Evolutionary conservation across 208 protist genomes (phyloP).

Genomic region (Jaenimonas drosophilae): DNA sequence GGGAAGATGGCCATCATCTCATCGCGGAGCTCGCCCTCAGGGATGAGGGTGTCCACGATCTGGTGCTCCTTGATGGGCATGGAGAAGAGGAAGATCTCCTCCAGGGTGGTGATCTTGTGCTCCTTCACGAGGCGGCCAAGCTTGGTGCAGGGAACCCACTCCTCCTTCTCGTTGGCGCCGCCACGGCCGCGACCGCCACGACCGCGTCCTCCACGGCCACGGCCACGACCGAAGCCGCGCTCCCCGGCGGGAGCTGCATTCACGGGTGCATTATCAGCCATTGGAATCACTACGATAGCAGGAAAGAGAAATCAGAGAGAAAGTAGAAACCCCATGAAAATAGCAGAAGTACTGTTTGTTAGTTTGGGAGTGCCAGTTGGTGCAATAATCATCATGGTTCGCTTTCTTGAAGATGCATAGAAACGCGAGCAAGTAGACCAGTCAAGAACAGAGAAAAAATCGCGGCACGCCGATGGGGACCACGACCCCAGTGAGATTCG

Average conservation of each 20-base stretch:
- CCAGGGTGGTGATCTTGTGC: conserved; percentile 94
- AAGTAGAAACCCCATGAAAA: background rate
- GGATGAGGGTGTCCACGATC: conserved; percentile 98
- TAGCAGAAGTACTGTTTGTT: background rate
- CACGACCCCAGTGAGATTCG: too few species aligned
- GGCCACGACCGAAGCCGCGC: conserved; percentile 53
- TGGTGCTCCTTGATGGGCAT: conserved; percentile 99
- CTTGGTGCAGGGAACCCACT: conserved; percentile 99
- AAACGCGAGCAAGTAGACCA: too few species aligned
- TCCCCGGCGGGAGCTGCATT: conserved; percentile 22
- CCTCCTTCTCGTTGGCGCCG: conserved; percentile 69
- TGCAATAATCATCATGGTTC: too few species aligned
- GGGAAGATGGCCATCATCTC: conserved; percentile 99
- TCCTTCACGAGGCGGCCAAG: conserved; percentile 97
- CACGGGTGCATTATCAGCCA: conserved; percentile 60
- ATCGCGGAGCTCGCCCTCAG: conserved; percentile 66
- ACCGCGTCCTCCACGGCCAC: conserved; percentile 54
- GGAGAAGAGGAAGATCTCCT: conserved; percentile 99
- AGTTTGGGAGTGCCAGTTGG: too few species aligned
- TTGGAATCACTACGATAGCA: conserved; percentile 7
- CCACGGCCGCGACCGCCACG: conserved; percentile 30
- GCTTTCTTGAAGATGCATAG: too few species aligned
- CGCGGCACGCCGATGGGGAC: too few species aligned
- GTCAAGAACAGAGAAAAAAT: too few species aligned
- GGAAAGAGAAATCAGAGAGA: conserved; percentile 1